Conservation (phyloP, 1,284 basidiomycete species). For the Phlebopus sp. region DNA sequence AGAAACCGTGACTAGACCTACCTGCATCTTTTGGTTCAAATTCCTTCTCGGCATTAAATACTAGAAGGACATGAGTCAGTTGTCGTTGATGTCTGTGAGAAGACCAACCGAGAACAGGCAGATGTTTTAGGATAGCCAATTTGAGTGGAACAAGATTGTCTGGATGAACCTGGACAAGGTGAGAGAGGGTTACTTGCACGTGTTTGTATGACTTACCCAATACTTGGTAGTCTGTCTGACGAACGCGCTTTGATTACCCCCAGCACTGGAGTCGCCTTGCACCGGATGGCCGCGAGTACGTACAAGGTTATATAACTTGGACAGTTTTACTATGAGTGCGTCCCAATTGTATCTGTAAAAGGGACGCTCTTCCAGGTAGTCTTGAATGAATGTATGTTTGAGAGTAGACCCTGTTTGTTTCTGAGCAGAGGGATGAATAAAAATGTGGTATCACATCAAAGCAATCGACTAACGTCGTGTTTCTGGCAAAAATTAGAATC, state of each 20-base stretch:
- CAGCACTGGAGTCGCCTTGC: conserved; percentile 90
- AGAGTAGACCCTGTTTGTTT: conserved; percentile 75
- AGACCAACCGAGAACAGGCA: conserved; percentile 82
- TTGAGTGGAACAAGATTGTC: conserved; percentile 97
- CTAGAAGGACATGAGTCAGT: conserved; percentile 39
- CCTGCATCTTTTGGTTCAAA: conserved; percentile 88
- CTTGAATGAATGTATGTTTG: conserved; percentile 77
- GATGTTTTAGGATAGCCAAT: conserved; percentile 88
- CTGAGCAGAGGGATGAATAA: conserved; percentile 39
- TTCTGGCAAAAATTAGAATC: conserved; percentile 44
- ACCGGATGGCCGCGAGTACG: conserved; percentile 94
- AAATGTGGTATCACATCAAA: not conserved
- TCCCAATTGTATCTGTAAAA: conserved; percentile 97
- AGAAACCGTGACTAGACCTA: conserved; percentile 28
- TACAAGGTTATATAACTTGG: conserved; percentile 93
- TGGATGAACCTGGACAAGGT: conserved; percentile 70
- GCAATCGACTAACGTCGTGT: conserved; percentile 63
- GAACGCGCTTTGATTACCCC: conserved; percentile 94
- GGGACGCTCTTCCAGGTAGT: conserved; percentile 91
- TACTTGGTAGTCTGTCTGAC: conserved; percentile 98
- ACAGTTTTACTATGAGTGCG: conserved; percentile 94
- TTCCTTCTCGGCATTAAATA: conserved; percentile 95
- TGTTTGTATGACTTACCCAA: conserved; percentile 65
- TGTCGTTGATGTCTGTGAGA: not conserved
- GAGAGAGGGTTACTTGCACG: conserved; percentile 5